phyloP scores from a whole-genome alignment of 2,329 filamentous ascomycete genomes.

The Sporothrix luriei region DNA sequence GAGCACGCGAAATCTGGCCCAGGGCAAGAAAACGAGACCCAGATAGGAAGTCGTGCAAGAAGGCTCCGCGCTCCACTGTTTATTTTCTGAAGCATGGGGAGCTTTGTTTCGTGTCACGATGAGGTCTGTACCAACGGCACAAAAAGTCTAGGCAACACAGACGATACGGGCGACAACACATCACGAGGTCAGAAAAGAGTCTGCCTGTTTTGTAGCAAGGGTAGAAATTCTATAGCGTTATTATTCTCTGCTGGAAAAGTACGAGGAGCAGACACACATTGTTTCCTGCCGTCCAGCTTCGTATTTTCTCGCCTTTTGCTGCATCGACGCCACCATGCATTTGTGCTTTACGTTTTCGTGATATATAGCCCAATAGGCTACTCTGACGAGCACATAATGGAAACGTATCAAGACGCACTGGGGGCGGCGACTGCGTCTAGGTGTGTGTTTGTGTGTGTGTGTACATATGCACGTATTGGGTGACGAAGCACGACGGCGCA shows the following conservation, averaged over 20 bases:
- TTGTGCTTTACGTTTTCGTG: not conserved
- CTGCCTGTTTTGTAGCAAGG: not conserved
- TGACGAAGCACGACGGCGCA: not conserved
- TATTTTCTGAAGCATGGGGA: too few species aligned
- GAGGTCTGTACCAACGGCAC: too few species aligned
- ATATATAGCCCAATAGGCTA: not conserved
- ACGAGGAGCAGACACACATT: not conserved
- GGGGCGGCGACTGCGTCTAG: not conserved
- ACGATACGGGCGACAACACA: not conserved
- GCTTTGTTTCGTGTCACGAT: not conserved
- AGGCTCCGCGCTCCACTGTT: not conserved
- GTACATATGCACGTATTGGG: not conserved
- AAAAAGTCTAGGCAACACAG: not conserved
- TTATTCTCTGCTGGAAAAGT: not conserved
- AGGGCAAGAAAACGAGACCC: not conserved
- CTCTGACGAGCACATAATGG: not conserved
- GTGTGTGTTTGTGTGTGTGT: not conserved
- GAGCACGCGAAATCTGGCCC: not conserved
- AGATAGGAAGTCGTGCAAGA: conserved; percentile 27
- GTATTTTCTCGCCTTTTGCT: not conserved
- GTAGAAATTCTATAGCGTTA: too few species aligned
- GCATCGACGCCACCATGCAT: not conserved
- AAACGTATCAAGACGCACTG: not conserved
- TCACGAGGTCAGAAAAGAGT: not conserved
- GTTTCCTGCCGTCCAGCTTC: too few species aligned